Conservation (phyloP, 495 filamentous ascomycete species). For the Penicillium coprophilum region DNA sequence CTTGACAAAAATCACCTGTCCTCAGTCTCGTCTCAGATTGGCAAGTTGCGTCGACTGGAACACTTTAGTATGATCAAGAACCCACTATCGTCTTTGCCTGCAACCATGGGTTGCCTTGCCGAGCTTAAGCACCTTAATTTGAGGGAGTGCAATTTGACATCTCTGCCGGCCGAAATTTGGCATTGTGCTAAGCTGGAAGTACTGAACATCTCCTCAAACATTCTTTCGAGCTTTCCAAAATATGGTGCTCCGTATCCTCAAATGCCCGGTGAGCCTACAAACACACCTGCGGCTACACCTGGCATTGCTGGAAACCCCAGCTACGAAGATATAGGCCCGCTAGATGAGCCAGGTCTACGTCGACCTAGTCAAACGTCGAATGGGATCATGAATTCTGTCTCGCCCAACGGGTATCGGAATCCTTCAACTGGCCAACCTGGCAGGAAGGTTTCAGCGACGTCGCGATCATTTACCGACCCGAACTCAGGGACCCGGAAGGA, state of each 20-base stretch:
- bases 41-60: conserved; percentile 78
- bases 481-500: conserved; percentile 77
- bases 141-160: conserved; percentile 86
- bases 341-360: conserved; percentile 63
- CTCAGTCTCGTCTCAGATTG: conserved; percentile 78
- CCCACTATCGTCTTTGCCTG: conserved; percentile 73
- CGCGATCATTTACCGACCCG: conserved; percentile 59
- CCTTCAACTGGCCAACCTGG: conserved; percentile 77
- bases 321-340: conserved; percentile 71
- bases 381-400: conserved; percentile 69
- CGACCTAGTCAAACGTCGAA: conserved; percentile 83
- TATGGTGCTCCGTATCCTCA: conserved; percentile 63
- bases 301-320: conserved; percentile 59
- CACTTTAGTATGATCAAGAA: conserved; percentile 94
- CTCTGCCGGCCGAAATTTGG: conserved; percentile 90
- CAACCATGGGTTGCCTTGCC: conserved; percentile 78
- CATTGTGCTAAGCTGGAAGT: conserved; percentile 83
- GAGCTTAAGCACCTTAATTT: conserved; percentile 85
- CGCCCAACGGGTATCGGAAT: conserved; percentile 69
- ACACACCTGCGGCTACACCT: conserved; percentile 54
- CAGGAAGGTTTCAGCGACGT: conserved; percentile 81
- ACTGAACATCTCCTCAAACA: conserved; percentile 92
- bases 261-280: conserved; percentile 50
- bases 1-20: conserved; percentile 96
- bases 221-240: conserved; percentile 86